phyloP scores from a whole-genome alignment of 2,329 filamentous ascomycete genomes.

The Stylonectria norvegica region DNA sequence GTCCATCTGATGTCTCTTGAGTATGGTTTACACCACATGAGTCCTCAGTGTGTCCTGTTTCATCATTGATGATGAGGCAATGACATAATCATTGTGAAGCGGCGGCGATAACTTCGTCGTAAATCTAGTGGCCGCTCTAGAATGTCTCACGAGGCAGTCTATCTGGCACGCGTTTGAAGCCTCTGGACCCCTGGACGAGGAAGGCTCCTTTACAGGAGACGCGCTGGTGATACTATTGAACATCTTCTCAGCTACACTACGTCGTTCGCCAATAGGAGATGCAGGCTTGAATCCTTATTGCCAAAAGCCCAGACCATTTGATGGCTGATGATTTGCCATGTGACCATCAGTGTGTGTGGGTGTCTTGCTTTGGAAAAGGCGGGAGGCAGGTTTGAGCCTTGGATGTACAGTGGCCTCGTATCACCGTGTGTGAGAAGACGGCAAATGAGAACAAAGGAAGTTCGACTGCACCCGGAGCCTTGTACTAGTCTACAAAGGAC shows the following conservation, averaged over 20 bases:
- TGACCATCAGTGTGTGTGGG: conserved; percentile 19
- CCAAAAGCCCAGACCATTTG: conserved; percentile 5
- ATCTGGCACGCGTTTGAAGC: conserved; percentile 5
- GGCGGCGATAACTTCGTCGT: background rate
- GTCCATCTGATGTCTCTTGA: conserved; percentile 2
- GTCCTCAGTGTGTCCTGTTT: background rate
- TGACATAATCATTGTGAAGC: conserved; percentile 15
- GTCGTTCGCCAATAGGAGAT: no score
- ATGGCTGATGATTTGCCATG: conserved; percentile 14
- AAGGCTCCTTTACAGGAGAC: conserved; percentile 14
- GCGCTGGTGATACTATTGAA: no score
- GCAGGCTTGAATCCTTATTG: conserved; percentile 2
- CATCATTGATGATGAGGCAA: conserved; percentile 5
- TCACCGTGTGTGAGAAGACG: conserved; percentile 10
- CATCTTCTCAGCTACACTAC: no score
- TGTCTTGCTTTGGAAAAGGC: conserved; percentile 10
- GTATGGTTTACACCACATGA: background rate
- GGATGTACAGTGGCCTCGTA: conserved; percentile 20
- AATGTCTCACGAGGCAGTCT: conserved; percentile 9
- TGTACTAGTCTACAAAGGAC: no score
- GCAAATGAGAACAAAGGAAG: conserved; percentile 18
- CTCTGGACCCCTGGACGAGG: conserved; percentile 1
- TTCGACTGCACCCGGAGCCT: no score
- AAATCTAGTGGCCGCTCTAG: conserved; percentile 1
- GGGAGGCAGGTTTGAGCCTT: conserved; percentile 15